Evolutionary conservation across 202 grass and related monocot genomes (phyloP), one percentile per base, ranked within the genome.

Genomic region (Panicum virgatum): DNA sequence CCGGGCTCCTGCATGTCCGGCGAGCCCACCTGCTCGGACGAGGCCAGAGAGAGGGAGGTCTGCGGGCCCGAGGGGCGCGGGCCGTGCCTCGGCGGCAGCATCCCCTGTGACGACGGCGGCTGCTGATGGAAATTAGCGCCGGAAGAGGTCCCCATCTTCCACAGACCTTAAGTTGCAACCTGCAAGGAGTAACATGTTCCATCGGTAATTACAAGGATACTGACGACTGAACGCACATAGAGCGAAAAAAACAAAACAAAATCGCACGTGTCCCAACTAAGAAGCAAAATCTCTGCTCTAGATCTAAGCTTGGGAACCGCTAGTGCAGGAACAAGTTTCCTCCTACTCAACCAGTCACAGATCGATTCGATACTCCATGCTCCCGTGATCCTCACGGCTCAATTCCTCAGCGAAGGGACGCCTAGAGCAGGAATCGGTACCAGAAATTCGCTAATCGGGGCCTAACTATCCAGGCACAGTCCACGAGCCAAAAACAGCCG

Each of bases 11-110:
- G 97, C 82, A 90, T 87, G 53, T 99, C 97, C 18, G 91, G 93
- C 2, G 91, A 94, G 50, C 91, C 96, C 0, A 86, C 91, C 50
- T 90, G 87, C 36, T 99, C 93, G 0, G 93, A 92, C 1, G 97
- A 99, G 36, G 93, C 97, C 57, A 99, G 7, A 5, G 97, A 99
- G 57, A 99, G 87, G 2, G 89, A 96, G 9, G 91, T 96, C 71
- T 96, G 97, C 19, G 92, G 83, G 3, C 89, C 89, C 2, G 76
- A 79, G n/a, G 87, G 48, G 10, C 89, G 87, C 0, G 76, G 75
- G 16, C 64, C 84, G 5, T 97, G 92, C 12, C 93, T 93, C 0
- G 96, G 96, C 0, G 96, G 91, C 58, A 90, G 85, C 96, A 99
- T 99, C 66, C 89, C 83, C 37, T 90, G 88, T 0, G 79, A 36